A percentile compares a stretch with the other conserved stretches of the same genome.
phyloP scores from a whole-genome alignment of 257 asterid genomes.

The Nicotiana obtusifolia region DNA sequence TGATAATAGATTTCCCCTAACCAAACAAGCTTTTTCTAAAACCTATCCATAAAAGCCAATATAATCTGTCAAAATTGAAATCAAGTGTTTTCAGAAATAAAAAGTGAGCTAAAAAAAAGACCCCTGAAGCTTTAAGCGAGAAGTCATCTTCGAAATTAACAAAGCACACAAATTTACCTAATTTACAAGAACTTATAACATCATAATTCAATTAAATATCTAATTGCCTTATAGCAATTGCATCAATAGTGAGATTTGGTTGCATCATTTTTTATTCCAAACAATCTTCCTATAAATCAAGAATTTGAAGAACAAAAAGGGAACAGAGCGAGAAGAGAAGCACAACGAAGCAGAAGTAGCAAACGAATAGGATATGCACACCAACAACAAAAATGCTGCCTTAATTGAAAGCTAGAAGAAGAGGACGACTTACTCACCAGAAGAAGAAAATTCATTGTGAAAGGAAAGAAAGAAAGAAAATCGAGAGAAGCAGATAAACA shows the following conservation, averaged over 20 bases:
- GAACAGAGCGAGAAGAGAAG: not conserved
- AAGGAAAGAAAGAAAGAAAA: not conserved
- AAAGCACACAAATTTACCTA: not conserved
- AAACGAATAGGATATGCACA: not conserved
- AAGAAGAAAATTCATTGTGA: not conserved
- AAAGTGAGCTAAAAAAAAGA: not conserved
- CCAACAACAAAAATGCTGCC: not conserved
- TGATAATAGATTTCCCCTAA: not conserved
- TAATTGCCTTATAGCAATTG: not conserved
- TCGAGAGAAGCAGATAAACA: not conserved
- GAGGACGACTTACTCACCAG: not conserved
- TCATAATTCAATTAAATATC: not conserved
- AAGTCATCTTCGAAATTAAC: not conserved
- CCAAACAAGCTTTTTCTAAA: not conserved
- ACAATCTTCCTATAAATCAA: not conserved
- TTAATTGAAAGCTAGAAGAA: not conserved
- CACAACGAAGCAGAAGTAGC: not conserved
- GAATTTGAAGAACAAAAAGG: not conserved
- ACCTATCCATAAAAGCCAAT: not conserved
- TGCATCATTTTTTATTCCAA: not conserved
- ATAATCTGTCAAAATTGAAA: not conserved
- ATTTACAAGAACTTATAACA: not conserved
- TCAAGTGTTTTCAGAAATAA: not conserved
- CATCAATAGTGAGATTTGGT: not conserved
- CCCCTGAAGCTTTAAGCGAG: not conserved